Base-by-base conservation (phyloP, 108 stramenopile genomes). In the Skeletonema tropicum region DNA sequence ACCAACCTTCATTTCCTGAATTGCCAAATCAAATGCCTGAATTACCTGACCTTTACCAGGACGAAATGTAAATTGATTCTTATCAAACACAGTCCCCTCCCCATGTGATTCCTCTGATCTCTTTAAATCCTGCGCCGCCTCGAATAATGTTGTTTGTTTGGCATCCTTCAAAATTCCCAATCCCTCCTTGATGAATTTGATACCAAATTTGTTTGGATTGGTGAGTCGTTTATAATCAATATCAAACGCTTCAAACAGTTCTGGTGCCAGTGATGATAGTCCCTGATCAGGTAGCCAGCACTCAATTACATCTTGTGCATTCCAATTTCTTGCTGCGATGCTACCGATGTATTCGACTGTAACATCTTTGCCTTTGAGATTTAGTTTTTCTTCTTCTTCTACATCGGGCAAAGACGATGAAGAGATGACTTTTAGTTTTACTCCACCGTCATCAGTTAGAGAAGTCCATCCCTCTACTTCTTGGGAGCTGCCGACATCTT, bases 261-360 rank as follows among this genome's bases (percentile, higher is more conserved):
- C 45, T 46, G 45, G 45, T 15, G 45, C 45, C 15, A 46, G 15
- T 12, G 45, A 46, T 15, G 45, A 0, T 0, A 46, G 45, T 42
- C 42, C 39, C 3, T 65, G 64, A 15, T 65, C 64, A 6, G 39
- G 25, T 17, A 65, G 35, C 64, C 64, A 65, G 25, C 25, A 21
- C 41, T 65, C 64, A 4, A 65, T 65, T 12, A 65, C 64, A 11
- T 65, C 64, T 41, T 45, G 33, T 45, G n/a, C 64, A 36, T n/a
- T 42, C 64, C 64, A 65, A 38, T 38, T 23, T 60, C 59, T 13
- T 60, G 26, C 14, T 26, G 59, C 59, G 59, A 60, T 26, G 59
- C 29, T 60, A 4, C 59, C 59, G 12, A 60, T 31, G n/a, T 60
- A 60, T 30, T 60, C 59, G 0, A 60, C 59, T 12, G 59, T 46